phyloP scores from a whole-genome alignment of 2,329 filamentous ascomycete species.

The Alternaria triticimaculans region DNA sequence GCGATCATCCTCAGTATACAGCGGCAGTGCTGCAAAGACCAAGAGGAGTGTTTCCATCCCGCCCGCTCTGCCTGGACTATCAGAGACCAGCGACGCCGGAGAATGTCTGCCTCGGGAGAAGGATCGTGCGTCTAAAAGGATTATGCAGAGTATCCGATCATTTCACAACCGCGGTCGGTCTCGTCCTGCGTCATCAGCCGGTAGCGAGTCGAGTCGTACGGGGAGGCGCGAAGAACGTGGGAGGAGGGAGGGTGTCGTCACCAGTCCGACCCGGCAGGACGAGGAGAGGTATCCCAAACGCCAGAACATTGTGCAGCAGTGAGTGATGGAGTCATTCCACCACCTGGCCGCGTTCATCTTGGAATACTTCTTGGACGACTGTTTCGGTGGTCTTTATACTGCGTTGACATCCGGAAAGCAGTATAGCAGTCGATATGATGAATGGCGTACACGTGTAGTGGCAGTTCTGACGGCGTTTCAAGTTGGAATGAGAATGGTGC shows the following conservation, averaged over 20 bases:
- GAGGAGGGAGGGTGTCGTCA: neutral
- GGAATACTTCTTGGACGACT: accelerated
- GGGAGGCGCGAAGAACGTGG: neutral
- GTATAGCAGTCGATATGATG: neutral
- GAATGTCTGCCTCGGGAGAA: neutral
- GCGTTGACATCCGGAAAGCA: neutral
- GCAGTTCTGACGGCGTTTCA: neutral
- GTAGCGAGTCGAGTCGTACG: neutral
- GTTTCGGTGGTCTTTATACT: neutral
- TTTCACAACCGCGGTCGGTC: neutral
- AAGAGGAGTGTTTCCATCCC: neutral
- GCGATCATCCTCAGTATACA: neutral
- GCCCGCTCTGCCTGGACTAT: neutral
- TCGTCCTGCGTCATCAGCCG: neutral
- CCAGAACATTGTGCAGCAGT: neutral
- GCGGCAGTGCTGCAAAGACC: neutral
- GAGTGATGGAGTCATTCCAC: neutral
- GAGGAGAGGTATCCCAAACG: neutral
- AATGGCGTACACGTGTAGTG: neutral
- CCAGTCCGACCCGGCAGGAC: neutral
- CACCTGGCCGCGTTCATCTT: neutral
- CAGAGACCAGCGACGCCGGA: neutral
- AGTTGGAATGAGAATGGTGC: neutral
- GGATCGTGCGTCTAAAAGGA: neutral
- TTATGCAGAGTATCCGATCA: neutral